A percentile compares a stretch with the other conserved stretches of the same genome.
Conservation (phyloP, 192 early-diverging fungal genomes). For the Dimargaris cristalligena region DNA sequence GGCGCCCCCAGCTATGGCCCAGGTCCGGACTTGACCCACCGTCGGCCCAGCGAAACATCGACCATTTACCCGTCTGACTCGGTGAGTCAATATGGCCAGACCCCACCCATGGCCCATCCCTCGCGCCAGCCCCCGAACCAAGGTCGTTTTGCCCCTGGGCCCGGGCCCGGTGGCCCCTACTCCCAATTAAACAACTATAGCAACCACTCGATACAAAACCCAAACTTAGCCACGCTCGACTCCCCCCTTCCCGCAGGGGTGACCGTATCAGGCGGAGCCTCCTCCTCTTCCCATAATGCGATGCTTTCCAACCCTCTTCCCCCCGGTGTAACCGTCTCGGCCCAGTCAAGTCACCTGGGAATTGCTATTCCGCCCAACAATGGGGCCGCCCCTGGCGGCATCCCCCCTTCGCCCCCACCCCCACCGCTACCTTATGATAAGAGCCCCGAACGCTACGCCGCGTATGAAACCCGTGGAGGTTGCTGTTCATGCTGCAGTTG, state of each 20-base stretch:
- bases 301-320: background rate
- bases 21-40: background rate
- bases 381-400: background rate
- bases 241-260: background rate
- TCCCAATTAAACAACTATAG: too few relatives aligned
- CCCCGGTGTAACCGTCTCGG: constrained; percentile 2
- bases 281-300: background rate
- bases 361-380: background rate
- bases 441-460: background rate
- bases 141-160: background rate
- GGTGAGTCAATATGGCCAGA: constrained; percentile 7
- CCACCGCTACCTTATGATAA: constrained; percentile 5
- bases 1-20: too few relatives aligned
- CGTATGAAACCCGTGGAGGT: constrained; percentile 3
- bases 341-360: background rate
- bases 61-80: constrained; percentile 10
- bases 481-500: constrained; percentile 16
- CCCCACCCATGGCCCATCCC: constrained; percentile 3
- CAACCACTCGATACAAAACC: too few relatives aligned
- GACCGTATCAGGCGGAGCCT: background rate
- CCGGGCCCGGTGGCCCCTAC: background rate
- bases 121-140: background rate
- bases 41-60: constrained; percentile 7
- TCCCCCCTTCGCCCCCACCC: constrained; percentile 3
- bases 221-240: background rate